Conservation (phyloP, 768 basidiomycete genomes). For the Cubamyces lactineus region DNA sequence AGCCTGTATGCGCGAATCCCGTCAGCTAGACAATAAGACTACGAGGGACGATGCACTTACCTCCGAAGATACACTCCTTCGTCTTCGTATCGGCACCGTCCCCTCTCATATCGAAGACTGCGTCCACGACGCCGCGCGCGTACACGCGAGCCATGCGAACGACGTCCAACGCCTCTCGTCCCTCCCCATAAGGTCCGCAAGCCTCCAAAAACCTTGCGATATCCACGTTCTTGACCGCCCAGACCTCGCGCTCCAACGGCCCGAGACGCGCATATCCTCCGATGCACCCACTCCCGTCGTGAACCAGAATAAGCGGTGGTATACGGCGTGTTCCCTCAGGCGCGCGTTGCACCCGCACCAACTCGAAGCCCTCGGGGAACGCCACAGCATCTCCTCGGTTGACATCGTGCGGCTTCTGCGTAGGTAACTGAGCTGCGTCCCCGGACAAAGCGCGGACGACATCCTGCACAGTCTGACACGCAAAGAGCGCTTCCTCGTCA, state of each 20-base stretch:
- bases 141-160: not conserved
- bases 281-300: constrained; percentile 72
- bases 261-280: constrained; percentile 48
- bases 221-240: constrained; percentile 60
- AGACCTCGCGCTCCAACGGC: constrained; percentile 54
- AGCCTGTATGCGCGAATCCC: constrained; percentile 47
- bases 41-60: constrained; percentile 39
- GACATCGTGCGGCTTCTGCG: constrained; percentile 4
- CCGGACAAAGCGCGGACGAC: constrained; percentile 22
- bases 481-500: constrained; percentile 6
- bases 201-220: not conserved
- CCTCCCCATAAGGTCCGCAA: not conserved
- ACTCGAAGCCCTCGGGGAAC: not conserved
- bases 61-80: constrained; percentile 55
- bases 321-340: constrained; percentile 10
- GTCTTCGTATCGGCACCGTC: not conserved
- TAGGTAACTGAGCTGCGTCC: constrained; percentile 43
- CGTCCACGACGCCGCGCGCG: constrained; percentile 26
- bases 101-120: constrained; percentile 35
- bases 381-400: not conserved
- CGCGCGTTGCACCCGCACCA: constrained; percentile 9
- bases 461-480: constrained; percentile 10
- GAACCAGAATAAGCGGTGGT: constrained; percentile 63
- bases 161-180: constrained; percentile 1
- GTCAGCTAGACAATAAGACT: not conserved